A percentile compares a stretch with the other conserved stretches of the same genome.
These are phyloP conservation scores for Aphanomyces stellatus DNA, from an alignment of 352 stramenopile genomes.

Conservation along the genomic window DNA sequence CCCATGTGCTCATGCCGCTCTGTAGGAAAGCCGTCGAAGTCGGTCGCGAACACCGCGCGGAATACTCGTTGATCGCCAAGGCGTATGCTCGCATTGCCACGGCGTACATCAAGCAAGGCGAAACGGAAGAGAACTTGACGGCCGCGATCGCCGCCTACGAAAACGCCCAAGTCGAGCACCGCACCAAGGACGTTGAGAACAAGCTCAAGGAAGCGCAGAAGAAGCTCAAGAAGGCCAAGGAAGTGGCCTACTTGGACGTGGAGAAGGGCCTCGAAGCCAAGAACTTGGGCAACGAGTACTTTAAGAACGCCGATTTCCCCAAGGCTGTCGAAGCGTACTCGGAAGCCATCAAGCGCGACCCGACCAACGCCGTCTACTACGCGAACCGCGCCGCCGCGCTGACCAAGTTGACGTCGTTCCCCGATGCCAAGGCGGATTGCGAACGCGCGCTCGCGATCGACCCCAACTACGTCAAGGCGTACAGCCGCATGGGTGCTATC, in stretches of 20 bases:
- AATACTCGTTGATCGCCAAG: conserved; percentile 96
- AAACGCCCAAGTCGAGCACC: conserved; percentile 80
- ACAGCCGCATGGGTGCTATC: conserved; percentile 97
- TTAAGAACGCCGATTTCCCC: conserved; percentile 93
- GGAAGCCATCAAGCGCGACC: conserved; percentile 99
- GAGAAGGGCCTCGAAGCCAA: conserved; percentile 97
- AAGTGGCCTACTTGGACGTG: conserved; percentile 93
- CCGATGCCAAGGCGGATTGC: conserved; percentile 88
- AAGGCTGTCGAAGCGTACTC: conserved; percentile 91
- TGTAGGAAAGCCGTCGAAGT: conserved; percentile 92
- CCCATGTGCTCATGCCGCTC: neutral
- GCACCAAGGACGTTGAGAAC: conserved; percentile 89
- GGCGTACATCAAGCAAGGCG: conserved; percentile 92
- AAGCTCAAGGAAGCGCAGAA: conserved; percentile 93
- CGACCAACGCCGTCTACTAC: conserved; percentile 96
- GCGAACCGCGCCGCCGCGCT: conserved; percentile 98
- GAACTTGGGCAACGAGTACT: conserved; percentile 97
- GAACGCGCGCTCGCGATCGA: conserved; percentile 98
- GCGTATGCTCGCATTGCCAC: conserved; percentile 94
- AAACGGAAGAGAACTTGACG: conserved; percentile 78
- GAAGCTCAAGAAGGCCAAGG: conserved; percentile 93
- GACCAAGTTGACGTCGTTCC: conserved; percentile 96
- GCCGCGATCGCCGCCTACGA: conserved; percentile 84
- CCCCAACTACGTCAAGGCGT: conserved; percentile 99
- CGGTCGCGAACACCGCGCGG: conserved; percentile 88